Conservation (phyloP, 2,329 filamentous ascomycete genomes). For the Rachicladosporium sp. region DNA sequence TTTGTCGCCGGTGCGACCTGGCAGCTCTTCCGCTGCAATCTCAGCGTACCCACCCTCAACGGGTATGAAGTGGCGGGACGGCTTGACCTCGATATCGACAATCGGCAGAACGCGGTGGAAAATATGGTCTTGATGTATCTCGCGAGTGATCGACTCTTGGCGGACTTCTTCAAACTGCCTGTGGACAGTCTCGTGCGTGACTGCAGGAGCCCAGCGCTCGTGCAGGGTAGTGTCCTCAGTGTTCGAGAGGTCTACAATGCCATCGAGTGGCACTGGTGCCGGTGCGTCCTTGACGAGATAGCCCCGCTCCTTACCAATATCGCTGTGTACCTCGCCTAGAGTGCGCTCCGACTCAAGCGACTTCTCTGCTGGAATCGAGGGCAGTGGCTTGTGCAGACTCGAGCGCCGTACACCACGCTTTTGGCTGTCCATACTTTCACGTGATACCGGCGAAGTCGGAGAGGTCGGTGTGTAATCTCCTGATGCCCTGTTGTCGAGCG, state of each 20-base stretch:
- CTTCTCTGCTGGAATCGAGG: slow-evolving; percentile 6
- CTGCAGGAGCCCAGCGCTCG: slow-evolving; percentile 28
- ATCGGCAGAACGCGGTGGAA: slow-evolving; percentile 43
- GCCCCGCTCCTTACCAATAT: no score
- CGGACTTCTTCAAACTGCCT: slow-evolving; percentile 34
- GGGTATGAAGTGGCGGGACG: slow-evolving; percentile 40
- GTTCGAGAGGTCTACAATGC: no score
- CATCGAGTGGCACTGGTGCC: no score
- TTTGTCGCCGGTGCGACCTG: slow-evolving; percentile 16
- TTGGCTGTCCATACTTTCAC: no score
- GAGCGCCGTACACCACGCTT: no score
- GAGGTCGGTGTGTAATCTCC: no score
- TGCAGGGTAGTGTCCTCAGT: slow-evolving; percentile 9
- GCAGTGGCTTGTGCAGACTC: slow-evolving; percentile 17
- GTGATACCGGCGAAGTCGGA: no score
- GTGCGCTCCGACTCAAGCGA: no score
- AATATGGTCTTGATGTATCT: slow-evolving; percentile 43
- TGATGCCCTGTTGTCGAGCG: no score
- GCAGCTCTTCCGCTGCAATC: slow-evolving; percentile 32
- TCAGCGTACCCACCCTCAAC: slow-evolving; percentile 29
- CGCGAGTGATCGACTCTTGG: slow-evolving; percentile 37
- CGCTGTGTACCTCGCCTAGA: no score
- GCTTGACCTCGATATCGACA: slow-evolving; percentile 40
- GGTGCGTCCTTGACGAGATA: no score
- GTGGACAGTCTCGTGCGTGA: slow-evolving; percentile 38